These are phyloP conservation scores for Arabis alpina DNA, from an alignment of 345 rosid species.

Conservation along the genomic window DNA sequence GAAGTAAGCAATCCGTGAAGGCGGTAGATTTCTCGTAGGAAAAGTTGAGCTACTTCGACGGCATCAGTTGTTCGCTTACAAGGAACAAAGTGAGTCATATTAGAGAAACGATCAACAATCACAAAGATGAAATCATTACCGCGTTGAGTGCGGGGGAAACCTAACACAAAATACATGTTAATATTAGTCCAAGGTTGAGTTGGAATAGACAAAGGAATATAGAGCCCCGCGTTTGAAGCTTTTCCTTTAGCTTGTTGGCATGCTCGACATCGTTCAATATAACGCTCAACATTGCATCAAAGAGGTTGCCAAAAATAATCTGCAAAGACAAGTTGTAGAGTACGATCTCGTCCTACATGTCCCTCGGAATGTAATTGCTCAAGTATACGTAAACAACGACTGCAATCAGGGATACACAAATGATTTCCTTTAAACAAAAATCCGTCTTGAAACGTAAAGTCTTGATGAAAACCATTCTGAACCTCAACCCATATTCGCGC, in stretches of 20 bases:
- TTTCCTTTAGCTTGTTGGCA: not conserved
- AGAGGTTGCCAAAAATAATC: too few relatives aligned
- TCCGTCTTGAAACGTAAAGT: too few relatives aligned
- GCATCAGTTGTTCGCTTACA: not conserved
- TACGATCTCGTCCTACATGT: too few relatives aligned
- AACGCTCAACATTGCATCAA: too few relatives aligned
- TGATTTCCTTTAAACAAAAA: not conserved
- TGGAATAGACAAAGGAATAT: not conserved
- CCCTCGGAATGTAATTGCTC: not conserved
- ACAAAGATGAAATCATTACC: not conserved
- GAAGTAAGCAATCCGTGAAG: not conserved
- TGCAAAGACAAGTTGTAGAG: too few relatives aligned
- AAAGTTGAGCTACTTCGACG: not conserved
- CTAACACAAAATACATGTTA: not conserved
- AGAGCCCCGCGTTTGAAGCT: not conserved
- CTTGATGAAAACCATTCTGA: not conserved
- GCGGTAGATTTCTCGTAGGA: too few relatives aligned
- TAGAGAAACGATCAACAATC: not conserved
- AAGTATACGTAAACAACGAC: not conserved
- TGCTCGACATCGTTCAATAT: not conserved
- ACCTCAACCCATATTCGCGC: not conserved
- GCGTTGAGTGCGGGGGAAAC: not conserved
- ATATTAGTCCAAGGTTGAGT: not conserved
- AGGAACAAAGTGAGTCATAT: not conserved
- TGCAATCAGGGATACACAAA: not conserved